phyloP scores from a whole-genome alignment of 495 filamentous ascomycete genomes.

The Neurospora sublineolata region DNA sequence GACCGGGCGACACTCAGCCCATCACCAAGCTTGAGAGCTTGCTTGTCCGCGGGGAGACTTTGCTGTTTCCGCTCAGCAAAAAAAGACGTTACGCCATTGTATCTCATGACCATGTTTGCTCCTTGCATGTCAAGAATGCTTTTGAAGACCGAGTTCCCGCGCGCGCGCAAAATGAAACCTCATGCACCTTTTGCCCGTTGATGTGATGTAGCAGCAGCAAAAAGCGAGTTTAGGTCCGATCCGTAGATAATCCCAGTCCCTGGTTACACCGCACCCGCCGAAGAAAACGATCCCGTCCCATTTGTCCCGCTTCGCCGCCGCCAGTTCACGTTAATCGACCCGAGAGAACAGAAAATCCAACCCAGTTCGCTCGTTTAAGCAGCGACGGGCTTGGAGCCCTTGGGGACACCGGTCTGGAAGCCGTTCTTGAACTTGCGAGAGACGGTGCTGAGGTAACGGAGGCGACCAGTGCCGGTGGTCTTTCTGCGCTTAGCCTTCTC shows the following conservation, averaged over 20 bases:
- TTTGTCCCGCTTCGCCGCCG: constrained; percentile 11
- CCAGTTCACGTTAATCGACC: constrained; percentile 10
- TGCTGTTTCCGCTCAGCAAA: background rate
- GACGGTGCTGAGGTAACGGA: constrained; percentile 82
- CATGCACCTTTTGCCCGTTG: constrained; percentile 22
- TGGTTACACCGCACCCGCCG: constrained; percentile 21
- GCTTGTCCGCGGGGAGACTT: background rate
- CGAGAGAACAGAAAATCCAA: background rate
- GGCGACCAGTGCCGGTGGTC: constrained; percentile 91
- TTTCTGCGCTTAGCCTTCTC: constrained; percentile 99
- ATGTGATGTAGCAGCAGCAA: constrained; percentile 18
- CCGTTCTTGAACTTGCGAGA: constrained; percentile 89
- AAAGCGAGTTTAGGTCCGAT: constrained; percentile 17
- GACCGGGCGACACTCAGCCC: background rate
- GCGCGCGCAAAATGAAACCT: constrained; percentile 16
- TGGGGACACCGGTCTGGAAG: constrained; percentile 82
- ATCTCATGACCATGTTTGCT: constrained; percentile 21
- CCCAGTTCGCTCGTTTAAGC: constrained; percentile 16
- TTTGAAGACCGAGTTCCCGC: constrained; percentile 18
- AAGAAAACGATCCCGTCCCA: constrained; percentile 19
- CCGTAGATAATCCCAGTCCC: constrained; percentile 16
- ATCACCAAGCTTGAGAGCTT: background rate
- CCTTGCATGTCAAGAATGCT: constrained; percentile 13
- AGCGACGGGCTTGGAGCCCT: constrained; percentile 53
- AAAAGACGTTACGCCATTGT: constrained; percentile 20